Evolutionary conservation across 179 eudicot genomes (phyloP).

Genomic region (Silene noctiflora): DNA sequence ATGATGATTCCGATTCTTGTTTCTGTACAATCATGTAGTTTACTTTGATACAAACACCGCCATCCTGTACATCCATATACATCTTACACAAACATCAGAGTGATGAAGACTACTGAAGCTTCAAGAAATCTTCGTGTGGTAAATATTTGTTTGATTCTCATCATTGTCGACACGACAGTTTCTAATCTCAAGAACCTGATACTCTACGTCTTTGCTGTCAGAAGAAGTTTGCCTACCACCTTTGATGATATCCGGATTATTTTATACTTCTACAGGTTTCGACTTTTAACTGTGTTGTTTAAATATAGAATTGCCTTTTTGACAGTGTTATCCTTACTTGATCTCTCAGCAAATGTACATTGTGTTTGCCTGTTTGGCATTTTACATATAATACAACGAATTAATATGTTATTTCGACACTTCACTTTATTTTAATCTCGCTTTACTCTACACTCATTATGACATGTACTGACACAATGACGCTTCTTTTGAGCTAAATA

Average conservation of each 20-base stretch:
- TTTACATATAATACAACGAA: too few species aligned
- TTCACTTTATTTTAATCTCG: too few species aligned
- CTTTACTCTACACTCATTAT: too few species aligned
- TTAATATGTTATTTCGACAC: too few species aligned
- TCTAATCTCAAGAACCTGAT: not conserved
- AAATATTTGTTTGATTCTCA: constrained; percentile 14
- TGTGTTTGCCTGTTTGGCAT: not conserved
- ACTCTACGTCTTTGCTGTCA: not conserved
- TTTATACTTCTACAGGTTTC: not conserved
- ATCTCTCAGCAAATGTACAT: not conserved
- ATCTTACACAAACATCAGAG: constrained; percentile 4
- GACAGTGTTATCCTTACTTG: not conserved
- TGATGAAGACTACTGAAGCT: constrained; percentile 13
- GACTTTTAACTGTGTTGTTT: not conserved
- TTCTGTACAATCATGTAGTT: constrained; percentile 60
- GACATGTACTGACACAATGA: too few species aligned
- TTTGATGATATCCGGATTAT: not conserved
- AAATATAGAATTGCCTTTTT: not conserved
- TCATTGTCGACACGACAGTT: not conserved
- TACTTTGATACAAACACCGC: constrained; percentile 9
- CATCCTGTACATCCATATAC: constrained; percentile 15
- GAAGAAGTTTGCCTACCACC: constrained; percentile 5
- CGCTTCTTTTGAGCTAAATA: too few species aligned
- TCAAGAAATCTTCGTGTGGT: constrained; percentile 12
- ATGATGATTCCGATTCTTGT: constrained; percentile 59